These are phyloP conservation scores for Exophiala sp. DNA, from an alignment of 2,329 filamentous ascomycete species.

Conservation along the genomic window DNA sequence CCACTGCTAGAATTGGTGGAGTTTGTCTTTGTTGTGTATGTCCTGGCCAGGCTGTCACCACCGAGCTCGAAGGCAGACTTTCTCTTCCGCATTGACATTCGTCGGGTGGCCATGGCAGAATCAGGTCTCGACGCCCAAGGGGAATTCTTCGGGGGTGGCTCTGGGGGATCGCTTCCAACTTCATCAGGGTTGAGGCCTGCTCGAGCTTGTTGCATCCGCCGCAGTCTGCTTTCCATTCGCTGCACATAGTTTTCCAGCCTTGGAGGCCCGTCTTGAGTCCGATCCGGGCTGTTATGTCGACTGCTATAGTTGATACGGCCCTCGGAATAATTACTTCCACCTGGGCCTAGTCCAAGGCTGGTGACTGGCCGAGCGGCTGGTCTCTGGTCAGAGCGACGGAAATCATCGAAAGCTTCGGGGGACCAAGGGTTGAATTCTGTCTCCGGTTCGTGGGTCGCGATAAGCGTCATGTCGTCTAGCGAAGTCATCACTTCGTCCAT, in stretches of 20 bases:
- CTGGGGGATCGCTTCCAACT: slow-evolving; percentile 50
- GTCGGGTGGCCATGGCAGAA: slow-evolving; percentile 40
- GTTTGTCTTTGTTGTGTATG: slow-evolving; percentile 82
- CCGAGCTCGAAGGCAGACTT: slow-evolving; percentile 66
- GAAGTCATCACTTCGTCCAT: slow-evolving; percentile 99
- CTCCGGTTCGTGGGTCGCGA: slow-evolving; percentile 47
- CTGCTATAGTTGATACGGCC: slow-evolving; percentile 56
- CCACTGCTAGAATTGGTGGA: slow-evolving; percentile 71
- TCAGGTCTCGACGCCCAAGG: slow-evolving; percentile 38
- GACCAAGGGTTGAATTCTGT: slow-evolving; percentile 73
- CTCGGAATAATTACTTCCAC: slow-evolving; percentile 41
- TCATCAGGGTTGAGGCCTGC: slow-evolving; percentile 40
- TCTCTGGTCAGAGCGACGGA: slow-evolving; percentile 34
- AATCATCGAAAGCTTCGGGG: slow-evolving; percentile 71
- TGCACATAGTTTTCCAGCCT: slow-evolving; percentile 82
- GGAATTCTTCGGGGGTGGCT: slow-evolving; percentile 56
- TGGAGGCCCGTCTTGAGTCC: slow-evolving; percentile 55
- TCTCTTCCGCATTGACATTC: slow-evolving; percentile 36
- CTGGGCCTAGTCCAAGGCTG: slow-evolving; percentile 61
- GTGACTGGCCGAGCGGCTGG: slow-evolving; percentile 58
- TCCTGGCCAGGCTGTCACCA: slow-evolving; percentile 63
- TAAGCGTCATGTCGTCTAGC: slow-evolving; percentile 73
- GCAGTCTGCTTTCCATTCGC: slow-evolving; percentile 79
- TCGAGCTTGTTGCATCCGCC: slow-evolving; percentile 58
- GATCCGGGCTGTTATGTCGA: slow-evolving; percentile 45